Conservation (phyloP, 2,329 filamentous ascomycete genomes). For the Xylaria sp. region DNA sequence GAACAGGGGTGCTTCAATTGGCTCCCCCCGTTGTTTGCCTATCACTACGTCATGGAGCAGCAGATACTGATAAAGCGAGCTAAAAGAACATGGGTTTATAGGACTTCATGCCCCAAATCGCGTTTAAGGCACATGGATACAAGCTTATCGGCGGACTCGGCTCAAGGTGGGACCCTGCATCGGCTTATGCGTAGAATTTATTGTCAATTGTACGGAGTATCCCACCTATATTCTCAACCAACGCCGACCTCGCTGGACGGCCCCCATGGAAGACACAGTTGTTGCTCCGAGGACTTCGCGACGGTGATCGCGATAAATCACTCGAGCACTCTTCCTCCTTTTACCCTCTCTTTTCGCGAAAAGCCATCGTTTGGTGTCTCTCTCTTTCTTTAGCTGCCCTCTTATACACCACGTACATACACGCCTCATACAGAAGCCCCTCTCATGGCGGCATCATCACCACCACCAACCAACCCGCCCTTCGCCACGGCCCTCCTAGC, state of each 20-base stretch:
- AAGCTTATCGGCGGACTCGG: conserved; percentile 15
- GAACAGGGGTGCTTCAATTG: neutral
- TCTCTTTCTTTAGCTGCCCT: neutral
- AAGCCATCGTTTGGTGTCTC: neutral
- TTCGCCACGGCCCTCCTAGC: conserved; percentile 76
- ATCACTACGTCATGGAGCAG: conserved; percentile 36
- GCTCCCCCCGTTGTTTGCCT: conserved; percentile 18
- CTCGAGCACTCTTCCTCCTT: conserved; percentile 1
- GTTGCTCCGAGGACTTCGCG: conserved; percentile 23
- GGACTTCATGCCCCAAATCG: neutral
- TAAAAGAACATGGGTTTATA: neutral
- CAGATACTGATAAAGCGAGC: neutral
- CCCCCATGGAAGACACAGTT: conserved; percentile 18
- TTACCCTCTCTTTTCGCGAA: too few species aligned
- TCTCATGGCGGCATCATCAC: conserved; percentile 38
- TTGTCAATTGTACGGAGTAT: too few species aligned
- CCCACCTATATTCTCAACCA: too few species aligned
- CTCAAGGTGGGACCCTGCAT: conserved; percentile 12
- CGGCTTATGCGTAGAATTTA: conserved; percentile 23
- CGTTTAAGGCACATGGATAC: neutral
- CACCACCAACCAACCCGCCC: conserved; percentile 52
- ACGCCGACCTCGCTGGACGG: conserved; percentile 24
- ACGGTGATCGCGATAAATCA: conserved; percentile 26
- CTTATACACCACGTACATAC: neutral
- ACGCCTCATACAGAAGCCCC: neutral